Percentiles rank a stretch among this genome's conserved stretches.
These are phyloP conservation scores for Proteromonas lacertae DNA, from an alignment of 352 stramenopile genomes.

Conservation along the genomic window DNA sequence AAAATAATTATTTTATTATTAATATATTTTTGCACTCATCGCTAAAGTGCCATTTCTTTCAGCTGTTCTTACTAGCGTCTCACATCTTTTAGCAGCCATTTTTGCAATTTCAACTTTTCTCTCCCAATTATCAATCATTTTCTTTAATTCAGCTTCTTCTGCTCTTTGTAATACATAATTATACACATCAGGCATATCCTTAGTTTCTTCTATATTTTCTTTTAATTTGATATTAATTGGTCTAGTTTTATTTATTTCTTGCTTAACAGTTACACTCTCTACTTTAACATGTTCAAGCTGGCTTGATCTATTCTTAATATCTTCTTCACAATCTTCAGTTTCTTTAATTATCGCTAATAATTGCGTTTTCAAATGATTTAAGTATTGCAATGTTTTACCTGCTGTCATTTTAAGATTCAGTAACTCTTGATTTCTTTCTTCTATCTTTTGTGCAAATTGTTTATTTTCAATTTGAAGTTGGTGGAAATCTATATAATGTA, in stretches of 20 bases:
- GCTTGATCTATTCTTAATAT: not conserved
- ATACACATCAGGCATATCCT: conserved; percentile 44
- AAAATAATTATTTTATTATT: no score
- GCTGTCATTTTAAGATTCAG: conserved; percentile 53
- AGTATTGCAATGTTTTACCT: conserved; percentile 36
- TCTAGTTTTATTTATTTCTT: conserved; percentile 5
- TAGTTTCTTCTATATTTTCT: conserved; percentile 18
- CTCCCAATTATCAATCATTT: conserved; percentile 48
- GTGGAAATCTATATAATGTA: conserved; percentile 82
- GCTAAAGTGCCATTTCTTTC: no score
- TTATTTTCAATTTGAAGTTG: conserved; percentile 78
- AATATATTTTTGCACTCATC: no score
- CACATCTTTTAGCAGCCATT: conserved; percentile 22
- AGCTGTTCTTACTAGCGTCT: not conserved
- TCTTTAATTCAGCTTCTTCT: conserved; percentile 37
- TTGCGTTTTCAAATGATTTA: conserved; percentile 54
- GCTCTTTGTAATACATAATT: conserved; percentile 52
- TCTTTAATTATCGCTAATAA: conserved; percentile 39
- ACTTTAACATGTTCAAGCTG: conserved; percentile 5
- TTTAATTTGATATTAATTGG: conserved; percentile 6
- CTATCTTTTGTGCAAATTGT: conserved; percentile 64
- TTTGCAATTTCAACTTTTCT: conserved; percentile 60
- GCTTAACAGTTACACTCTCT: conserved; percentile 5
- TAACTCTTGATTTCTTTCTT: conserved; percentile 64
- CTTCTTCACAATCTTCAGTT: not conserved